These are phyloP conservation scores for Solanum virginianum DNA, from an alignment of 257 asterid genomes.

Conservation along the genomic window DNA sequence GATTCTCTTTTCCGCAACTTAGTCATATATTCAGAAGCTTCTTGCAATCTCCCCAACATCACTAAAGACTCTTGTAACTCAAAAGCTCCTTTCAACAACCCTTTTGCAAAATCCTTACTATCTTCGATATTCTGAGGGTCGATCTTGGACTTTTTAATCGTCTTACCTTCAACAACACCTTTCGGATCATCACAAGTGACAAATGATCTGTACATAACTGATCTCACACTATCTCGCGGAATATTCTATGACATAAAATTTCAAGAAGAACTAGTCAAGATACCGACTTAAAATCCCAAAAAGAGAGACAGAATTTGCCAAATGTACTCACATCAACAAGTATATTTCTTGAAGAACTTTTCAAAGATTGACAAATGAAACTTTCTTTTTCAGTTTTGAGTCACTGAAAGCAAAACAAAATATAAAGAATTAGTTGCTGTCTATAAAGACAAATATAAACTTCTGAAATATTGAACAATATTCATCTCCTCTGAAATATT, in stretches of 20 bases:
- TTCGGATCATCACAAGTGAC: conserved; percentile 64
- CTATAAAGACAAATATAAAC: conserved; percentile 6
- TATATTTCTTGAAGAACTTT: conserved; percentile 5
- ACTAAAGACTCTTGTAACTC: conserved; percentile 49
- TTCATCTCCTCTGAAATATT: conserved; percentile 9
- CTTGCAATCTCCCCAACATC: conserved; percentile 52
- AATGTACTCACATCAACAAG: conserved; percentile 8
- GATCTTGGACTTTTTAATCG: conserved; percentile 34
- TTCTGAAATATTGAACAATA: not conserved
- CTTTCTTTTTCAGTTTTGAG: not conserved
- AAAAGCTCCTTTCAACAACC: conserved; percentile 57
- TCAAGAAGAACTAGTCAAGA: conserved; percentile 20
- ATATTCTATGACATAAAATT: conserved; percentile 26
- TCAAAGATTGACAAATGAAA: not conserved
- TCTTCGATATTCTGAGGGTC: conserved; percentile 15
- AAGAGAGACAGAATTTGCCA: conserved; percentile 11
- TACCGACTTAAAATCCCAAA: not conserved
- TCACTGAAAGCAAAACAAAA: conserved; percentile 7
- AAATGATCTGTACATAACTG: conserved; percentile 52
- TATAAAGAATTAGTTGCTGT: conserved; percentile 24
- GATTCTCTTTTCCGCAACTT: conserved; percentile 15
- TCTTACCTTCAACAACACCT: conserved; percentile 55
- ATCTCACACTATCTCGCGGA: conserved; percentile 55
- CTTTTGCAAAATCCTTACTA: conserved; percentile 23
- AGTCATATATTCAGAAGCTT: conserved; percentile 33